A percentile compares a stretch with the other conserved stretches of the same genome.
Evolutionary conservation across 768 basidiomycete species (phyloP).

Genomic region (Naganishia onofrii): DNA sequence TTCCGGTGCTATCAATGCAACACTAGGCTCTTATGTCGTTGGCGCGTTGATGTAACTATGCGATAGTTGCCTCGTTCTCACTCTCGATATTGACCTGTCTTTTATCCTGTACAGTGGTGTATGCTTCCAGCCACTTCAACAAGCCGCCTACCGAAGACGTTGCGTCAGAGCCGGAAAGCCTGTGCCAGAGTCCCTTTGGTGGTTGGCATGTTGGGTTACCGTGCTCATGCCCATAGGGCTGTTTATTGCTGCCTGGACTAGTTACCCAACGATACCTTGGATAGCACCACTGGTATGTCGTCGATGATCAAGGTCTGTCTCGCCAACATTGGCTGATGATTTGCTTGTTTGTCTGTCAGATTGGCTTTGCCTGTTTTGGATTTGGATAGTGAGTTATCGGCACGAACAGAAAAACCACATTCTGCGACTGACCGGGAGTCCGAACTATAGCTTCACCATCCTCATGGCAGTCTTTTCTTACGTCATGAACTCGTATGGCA

Average conservation of each 20-base stretch:
- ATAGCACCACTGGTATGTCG: conserved; percentile 35
- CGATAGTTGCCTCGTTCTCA: not conserved
- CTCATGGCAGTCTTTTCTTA: conserved; percentile 42
- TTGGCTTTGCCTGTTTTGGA: conserved; percentile 41
- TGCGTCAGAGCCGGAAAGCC: conserved; percentile 25
- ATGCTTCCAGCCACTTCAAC: conserved; percentile 39
- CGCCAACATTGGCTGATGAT: not conserved
- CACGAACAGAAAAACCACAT: too few species aligned
- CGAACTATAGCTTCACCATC: conserved; percentile 33
- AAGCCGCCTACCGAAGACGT: conserved; percentile 31
- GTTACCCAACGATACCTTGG: conserved; percentile 33
- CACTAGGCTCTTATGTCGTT: conserved; percentile 40
- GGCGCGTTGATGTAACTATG: conserved; percentile 34
- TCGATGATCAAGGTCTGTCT: not conserved
- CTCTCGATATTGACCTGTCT: not conserved
- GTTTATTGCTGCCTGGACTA: conserved; percentile 39
- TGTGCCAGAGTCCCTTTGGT: conserved; percentile 41
- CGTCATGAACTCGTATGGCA: conserved; percentile 42
- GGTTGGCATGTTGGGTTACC: conserved; percentile 39
- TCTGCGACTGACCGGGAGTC: not conserved
- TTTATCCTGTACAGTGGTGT: conserved; percentile 31
- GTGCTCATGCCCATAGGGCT: conserved; percentile 41
- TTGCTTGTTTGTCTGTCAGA: not conserved
- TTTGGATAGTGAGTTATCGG: conserved; percentile 34
- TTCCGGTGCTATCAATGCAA: conserved; percentile 41